Evolutionary conservation across 2,329 filamentous ascomycete genomes (phyloP), one percentile per base, ranked within the genome.

Genomic region (Pseudocercospora pini-densiflorae): DNA sequence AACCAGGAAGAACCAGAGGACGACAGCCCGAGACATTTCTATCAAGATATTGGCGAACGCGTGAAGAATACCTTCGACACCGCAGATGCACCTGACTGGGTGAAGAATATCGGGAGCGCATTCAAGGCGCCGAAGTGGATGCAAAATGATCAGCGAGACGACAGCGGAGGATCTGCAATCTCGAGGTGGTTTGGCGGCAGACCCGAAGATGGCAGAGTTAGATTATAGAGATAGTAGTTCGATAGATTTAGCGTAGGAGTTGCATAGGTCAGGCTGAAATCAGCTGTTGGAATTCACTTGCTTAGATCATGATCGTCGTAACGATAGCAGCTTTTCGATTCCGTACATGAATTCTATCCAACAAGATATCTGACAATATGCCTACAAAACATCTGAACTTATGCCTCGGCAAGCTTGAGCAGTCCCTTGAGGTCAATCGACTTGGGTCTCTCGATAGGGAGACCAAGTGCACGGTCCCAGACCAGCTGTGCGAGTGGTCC

Each of bases 381-480:
- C 40, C 16, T 24, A 43, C 55, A 58, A 14, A 21, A 14, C 19
- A 16, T 24, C 16, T 5, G 9, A 58, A 21, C 31, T 47, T 62
- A 67, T n/a, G 65, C 47, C 62, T 79, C 76, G 24, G 82, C 80
- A 72, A 82, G 79, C 73, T 94, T 90, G 72, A 97, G 82, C 72
- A 99, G 83, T 10, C 94, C 94, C 79, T 92, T 86, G 63, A 99
- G 84, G 82, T 97, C 95, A 78, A 98, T 97, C 81, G 92, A 97
- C 91, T 99, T 99, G 59, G 95, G 95, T 69, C 94, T 87, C 88
- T 99, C 95, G 76, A 99, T 99, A 10, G 95, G 95, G 77, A 98
- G 84, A 62, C 95, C 95, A 69, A 99, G 82, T 16, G 94, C 94
- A 59, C 95, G 88, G 79, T 98, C 94, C 95, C 95, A 98, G 78